Base-by-base conservation (phyloP, 768 basidiomycete genomes). In the Kwoniella sp. region DNA sequence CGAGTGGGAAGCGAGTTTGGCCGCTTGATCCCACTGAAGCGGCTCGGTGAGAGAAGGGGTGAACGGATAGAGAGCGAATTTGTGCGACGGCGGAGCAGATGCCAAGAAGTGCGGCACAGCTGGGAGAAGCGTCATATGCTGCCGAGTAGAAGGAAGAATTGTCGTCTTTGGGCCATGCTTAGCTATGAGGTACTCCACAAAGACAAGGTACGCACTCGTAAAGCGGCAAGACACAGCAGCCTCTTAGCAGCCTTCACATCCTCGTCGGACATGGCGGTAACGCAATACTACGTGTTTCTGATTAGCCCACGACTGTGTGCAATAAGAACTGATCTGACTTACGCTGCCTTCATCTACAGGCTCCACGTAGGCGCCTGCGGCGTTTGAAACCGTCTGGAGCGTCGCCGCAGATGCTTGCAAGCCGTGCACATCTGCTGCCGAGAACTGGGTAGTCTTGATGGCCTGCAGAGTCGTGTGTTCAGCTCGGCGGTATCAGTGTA, bases 21-120 rank as follows among this genome's bases (percentile, higher is more conserved):
- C 33, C 8, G 34, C 25, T 14, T 31, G 25, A 17, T 46, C 37
- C 52, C 52, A 54, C 5, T 36, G 23, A 10, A 54, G 22, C 15
- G 52, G 46, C 17, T 46, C 44, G 10, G 45, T 46, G 29, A 42
- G 37, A 19, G 52, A 54, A 2, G 44, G 44, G n/a, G 20, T 27
- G 25, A 54, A 54, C 5, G 52, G 52, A 40, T 54, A 54, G 11
- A 54, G 27, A 22, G 52, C 39, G 46, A 54, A 54, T 33, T 26
- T 19, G 38, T 23, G 27, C 34, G 11, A 45, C 29, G 36, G 23
- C 19, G 25, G 41, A 27, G 45, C 20, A 38, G 38, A 40, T 32
- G 44, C 40, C 28, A 32, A 32, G 52, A 46, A 46, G 31, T 46
- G 46, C 20, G 46, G 31, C 22, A 20, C 5, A 2, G 28, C 46